Percentiles rank a stretch among this genome's conserved stretches.
Evolutionary conservation across 2,329 filamentous ascomycete species (phyloP).

Genomic region (Verticillium nonalfalfae): DNA sequence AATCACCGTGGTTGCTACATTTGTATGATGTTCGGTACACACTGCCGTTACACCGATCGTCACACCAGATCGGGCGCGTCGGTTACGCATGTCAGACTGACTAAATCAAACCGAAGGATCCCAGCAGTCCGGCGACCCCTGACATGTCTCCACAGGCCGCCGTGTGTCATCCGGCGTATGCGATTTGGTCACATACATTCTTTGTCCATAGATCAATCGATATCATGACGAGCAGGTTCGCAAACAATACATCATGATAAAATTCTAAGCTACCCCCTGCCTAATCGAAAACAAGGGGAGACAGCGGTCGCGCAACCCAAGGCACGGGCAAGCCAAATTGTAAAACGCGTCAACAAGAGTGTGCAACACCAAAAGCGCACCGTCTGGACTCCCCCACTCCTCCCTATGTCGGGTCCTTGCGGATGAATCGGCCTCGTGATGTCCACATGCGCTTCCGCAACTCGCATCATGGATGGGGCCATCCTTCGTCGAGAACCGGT

Average conservation of each 20-base stretch:
- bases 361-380: neutral
- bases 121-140: conserved; percentile 27
- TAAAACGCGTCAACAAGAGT: neutral
- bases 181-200: too few relatives aligned
- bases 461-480: neutral
- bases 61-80: neutral
- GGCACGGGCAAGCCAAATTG: neutral
- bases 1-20: neutral
- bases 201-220: too few relatives aligned
- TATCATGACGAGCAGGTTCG: neutral
- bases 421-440: neutral
- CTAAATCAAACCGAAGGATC: conserved; percentile 14
- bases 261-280: neutral
- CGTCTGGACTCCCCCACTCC: neutral
- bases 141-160: neutral
- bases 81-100: neutral
- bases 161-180: too few relatives aligned
- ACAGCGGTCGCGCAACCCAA: neutral
- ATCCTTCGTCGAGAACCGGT: neutral
- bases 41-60: neutral
- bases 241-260: neutral
- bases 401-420: neutral
- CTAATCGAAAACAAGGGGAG: neutral
- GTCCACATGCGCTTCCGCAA: neutral
- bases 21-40: neutral